Evolutionary conservation across 768 basidiomycete genomes (phyloP), one percentile per base, ranked within the genome.

Genomic region (Cyathus striatus): DNA sequence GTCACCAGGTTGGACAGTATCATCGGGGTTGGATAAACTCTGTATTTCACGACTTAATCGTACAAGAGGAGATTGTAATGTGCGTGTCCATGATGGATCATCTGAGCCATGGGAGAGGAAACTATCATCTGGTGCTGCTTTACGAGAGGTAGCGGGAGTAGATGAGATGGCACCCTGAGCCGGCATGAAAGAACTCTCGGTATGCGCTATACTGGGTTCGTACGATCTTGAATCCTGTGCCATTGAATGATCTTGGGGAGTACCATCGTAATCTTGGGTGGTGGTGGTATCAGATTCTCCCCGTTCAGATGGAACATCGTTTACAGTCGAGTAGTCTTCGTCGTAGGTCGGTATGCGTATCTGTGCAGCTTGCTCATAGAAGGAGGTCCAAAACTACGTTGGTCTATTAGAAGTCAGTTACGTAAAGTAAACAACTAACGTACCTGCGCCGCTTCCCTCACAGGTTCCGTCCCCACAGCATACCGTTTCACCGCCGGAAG

Each of bases 321-420:
- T 70, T 32, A 70, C 66, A 5, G 68, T 74, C n/a, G 75, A 78
- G 45, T 79, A 73, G 43, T 89, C 83, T n/a, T n/a, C n/a, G 12
- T 81, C 89, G 24, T 73, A 81, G 1, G 79, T 80, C 3, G 86
- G 83, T 34, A 93, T 85, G 30, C 83, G 80, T 22, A 92, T 85
- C 52, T 90, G 84, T 3, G 95, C 94, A 6, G 93, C 91, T 46
- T 87, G 80, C 56, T 97, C 93, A 57, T 93, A 97, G 72, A 99
- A 98, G 0, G 89, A 86, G 3, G 84, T 85, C 94, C 95, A 98
- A 60, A 97, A 97, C 94, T 95, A 53, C 0, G 36, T 9, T 16
- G 33, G 24, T 6, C 26, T 16, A 16, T 10, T 5, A 41, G 7
- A 7, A 23, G 9, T 12, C 10, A 20, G 21, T 21, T 21, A 18